Evolutionary conservation across 306 rosid genomes (phyloP), one percentile per base, ranked within the genome.

Genomic region (Castanospermum australe): DNA sequence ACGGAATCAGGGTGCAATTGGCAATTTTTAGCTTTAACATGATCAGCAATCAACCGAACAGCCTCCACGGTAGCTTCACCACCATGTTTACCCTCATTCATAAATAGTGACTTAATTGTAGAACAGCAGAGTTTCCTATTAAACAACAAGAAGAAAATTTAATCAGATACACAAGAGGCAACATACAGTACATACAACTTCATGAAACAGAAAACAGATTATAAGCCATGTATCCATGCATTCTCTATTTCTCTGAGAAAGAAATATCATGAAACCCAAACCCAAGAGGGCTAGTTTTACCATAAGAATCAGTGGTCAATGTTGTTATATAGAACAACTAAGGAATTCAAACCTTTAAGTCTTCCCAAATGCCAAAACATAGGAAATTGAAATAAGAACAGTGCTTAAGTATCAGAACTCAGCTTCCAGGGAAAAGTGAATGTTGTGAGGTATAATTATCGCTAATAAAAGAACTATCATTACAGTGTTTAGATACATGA

Each of bases 61-160:
- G 97, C 94, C 86, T 90, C 98, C 81, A 86, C 84, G 13, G 98
- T 95, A 59, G 83, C 92, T 85, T 87, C 99, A 65, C 99, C 97
- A 21, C 97, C 92, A 67, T 93, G 99, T 69, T 93, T 93, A 70
- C 98, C 97, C 89, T 88, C 99, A 8, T 87, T 91, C 74, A 85
- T 86, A 79, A 91, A 91, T 74, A 93, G 88, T 41, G 94, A 93
- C 82, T 89, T 88, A 64, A 91, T 81, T 35, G 96, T 72, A 50
- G 94, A 87, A 79, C 94, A 87, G 72, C 98, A 91, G 52, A 89
- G 86, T 78, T 86, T 90, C 87, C 99, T 95, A 91, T 79, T 71
- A 45, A 89, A 76, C 56, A 90, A 56, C 79, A 73, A 81, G 75
- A 63, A 79, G 60, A 14, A 52, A 71, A 25, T 65, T 30, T 42